A percentile compares a stretch with the other conserved stretches of the same genome.
Conservation (phyloP, 306 rosid species). For the Cucumis cinereus region DNA sequence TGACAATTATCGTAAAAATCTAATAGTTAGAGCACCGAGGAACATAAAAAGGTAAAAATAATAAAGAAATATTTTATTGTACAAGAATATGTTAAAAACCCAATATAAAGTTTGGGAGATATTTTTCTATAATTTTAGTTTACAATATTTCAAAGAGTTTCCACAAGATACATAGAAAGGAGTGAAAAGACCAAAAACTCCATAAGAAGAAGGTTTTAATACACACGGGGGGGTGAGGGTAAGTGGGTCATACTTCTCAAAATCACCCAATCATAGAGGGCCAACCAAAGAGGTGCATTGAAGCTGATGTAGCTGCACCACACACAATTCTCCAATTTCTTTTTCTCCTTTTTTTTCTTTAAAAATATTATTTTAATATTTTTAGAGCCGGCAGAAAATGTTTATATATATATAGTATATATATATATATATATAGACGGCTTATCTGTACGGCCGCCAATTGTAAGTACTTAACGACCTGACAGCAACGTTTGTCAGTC, state of each 20-base stretch:
- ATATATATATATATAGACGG: background rate
- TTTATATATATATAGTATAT: too few relatives aligned
- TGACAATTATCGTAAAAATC: too few relatives aligned
- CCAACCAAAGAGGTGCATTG: background rate
- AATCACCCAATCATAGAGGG: background rate
- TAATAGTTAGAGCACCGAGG: too few relatives aligned
- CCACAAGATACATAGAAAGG: background rate
- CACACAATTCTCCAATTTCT: background rate
- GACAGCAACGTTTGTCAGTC: conserved; percentile 13
- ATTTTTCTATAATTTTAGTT: too few relatives aligned
- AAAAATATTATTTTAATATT: background rate
- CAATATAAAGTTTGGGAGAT: too few relatives aligned
- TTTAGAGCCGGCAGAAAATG: background rate
- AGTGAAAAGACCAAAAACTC: conserved; percentile 9
- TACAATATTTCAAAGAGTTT: background rate
- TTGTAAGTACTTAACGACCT: conserved; percentile 8
- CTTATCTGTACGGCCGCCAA: conserved; percentile 12
- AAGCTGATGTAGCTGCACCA: background rate
- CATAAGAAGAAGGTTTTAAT: background rate
- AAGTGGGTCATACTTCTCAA: conserved; percentile 4
- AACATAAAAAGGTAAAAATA: too few relatives aligned
- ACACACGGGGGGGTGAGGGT: background rate
- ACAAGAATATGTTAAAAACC: too few relatives aligned
- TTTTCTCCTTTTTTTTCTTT: background rate
- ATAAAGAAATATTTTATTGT: too few relatives aligned